These are phyloP conservation scores for Allomyces macrogynus DNA, from an alignment of 192 early-diverging fungal genomes.

Conservation along the genomic window DNA sequence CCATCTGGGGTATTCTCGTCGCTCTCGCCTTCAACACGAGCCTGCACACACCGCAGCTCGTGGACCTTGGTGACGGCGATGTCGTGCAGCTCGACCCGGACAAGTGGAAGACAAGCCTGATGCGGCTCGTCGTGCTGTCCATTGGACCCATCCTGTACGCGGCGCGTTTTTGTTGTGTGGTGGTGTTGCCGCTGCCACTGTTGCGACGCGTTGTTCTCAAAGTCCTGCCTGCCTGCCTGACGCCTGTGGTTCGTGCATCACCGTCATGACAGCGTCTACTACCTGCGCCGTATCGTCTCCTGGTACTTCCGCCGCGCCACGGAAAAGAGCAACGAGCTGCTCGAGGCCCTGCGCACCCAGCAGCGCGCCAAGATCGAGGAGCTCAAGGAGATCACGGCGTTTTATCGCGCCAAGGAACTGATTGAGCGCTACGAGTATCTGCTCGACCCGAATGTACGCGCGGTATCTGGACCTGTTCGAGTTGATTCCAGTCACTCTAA, in stretches of 20 bases:
- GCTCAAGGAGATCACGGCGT: constrained; percentile 84
- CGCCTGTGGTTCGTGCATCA: not conserved
- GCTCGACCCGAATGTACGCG: not conserved
- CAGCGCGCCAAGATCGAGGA: constrained; percentile 67
- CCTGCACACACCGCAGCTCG: constrained; percentile 11
- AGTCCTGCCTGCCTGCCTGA: not conserved
- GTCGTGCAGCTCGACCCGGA: constrained; percentile 14
- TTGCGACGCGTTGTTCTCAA: constrained; percentile 1
- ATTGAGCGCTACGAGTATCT: constrained; percentile 65
- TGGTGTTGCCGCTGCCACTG: too few relatives aligned
- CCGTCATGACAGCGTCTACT: not conserved
- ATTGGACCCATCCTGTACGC: not conserved
- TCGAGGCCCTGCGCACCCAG: constrained; percentile 23
- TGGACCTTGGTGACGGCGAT: constrained; percentile 16
- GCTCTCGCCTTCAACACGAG: constrained; percentile 18
- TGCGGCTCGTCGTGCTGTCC: not conserved
- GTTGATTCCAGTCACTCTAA: not conserved
- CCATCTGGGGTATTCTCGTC: constrained; percentile 14
- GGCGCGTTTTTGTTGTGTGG: not conserved
- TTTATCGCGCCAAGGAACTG: constrained; percentile 69
- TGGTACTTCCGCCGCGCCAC: not conserved
- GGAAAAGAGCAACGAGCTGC: constrained; percentile 8
- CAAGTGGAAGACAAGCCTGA: constrained; percentile 1
- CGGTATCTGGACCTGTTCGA: not conserved
- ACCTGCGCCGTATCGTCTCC: not conserved